Conservation (phyloP, 768 basidiomycete species). For the Peribolospora kevripleyi region DNA sequence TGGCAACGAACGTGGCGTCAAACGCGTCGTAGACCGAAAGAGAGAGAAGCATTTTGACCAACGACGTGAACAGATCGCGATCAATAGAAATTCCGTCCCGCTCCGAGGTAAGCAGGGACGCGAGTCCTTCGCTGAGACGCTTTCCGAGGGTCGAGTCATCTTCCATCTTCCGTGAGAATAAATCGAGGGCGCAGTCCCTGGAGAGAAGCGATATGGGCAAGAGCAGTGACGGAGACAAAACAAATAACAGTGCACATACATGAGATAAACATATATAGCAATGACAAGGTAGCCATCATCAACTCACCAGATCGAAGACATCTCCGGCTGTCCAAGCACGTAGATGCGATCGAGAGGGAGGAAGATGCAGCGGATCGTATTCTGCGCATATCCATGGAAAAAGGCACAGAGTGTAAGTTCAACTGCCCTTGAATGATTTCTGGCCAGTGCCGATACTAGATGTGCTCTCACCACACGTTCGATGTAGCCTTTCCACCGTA, state of each 20-base stretch:
- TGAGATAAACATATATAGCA: not conserved
- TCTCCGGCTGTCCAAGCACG: slow-evolving; percentile 23
- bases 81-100: slow-evolving; percentile 73
- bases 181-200: slow-evolving; percentile 32
- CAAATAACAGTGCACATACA: not conserved
- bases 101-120: slow-evolving; percentile 33
- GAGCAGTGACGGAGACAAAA: not conserved
- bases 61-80: slow-evolving; percentile 56
- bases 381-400: slow-evolving; percentile 18
- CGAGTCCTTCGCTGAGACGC: slow-evolving; percentile 26
- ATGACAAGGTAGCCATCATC: too few relatives aligned
- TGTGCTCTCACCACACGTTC: slow-evolving; percentile 32
- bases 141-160: slow-evolving; percentile 25
- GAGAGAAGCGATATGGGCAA: not conserved
- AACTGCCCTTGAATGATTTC: too few relatives aligned
- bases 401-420: not conserved
- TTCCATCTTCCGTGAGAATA: slow-evolving; percentile 33
- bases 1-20: slow-evolving; percentile 48
- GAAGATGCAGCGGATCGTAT: slow-evolving; percentile 36
- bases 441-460: not conserved
- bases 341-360: slow-evolving; percentile 50
- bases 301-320: slow-evolving; percentile 28
- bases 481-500: slow-evolving; percentile 39
- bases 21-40: slow-evolving; percentile 43
- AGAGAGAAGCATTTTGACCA: slow-evolving; percentile 9